phyloP scores from a whole-genome alignment of 306 rosid species.

The Vigna mungo region DNA sequence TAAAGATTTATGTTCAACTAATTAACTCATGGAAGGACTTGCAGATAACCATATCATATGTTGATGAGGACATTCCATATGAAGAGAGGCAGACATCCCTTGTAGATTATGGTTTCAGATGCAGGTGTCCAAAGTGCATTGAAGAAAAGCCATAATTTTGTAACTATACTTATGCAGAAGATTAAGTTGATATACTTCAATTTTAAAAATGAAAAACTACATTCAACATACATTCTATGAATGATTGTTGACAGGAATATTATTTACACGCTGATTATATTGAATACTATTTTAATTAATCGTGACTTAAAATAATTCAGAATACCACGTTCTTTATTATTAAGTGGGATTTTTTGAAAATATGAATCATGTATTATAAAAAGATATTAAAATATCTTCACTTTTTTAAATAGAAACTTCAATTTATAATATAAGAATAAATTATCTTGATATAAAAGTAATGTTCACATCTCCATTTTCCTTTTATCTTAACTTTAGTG shows the following conservation, averaged over 20 bases:
- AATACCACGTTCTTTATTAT: not conserved
- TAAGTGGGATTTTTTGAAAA: not conserved
- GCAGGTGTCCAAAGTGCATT: conserved; percentile 76
- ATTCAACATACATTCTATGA: no score
- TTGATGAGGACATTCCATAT: conserved; percentile 82
- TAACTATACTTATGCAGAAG: not conserved
- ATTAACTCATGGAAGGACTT: conserved; percentile 54
- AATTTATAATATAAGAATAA: not conserved
- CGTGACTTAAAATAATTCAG: no score
- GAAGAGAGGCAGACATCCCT: conserved; percentile 82
- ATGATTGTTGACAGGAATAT: no score
- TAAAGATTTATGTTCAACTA: conserved; percentile 45
- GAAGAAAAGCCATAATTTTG: conserved; percentile 55
- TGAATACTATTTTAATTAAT: no score
- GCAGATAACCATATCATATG: conserved; percentile 91
- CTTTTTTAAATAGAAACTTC: not conserved
- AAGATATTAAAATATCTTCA: not conserved
- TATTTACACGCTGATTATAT: no score
- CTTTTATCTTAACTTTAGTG: not conserved
- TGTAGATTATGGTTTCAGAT: conserved; percentile 84
- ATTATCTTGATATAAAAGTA: not conserved
- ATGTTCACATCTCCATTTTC: not conserved
- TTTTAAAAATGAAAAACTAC: no score
- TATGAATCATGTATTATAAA: not conserved
- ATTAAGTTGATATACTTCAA: not conserved